phyloP scores from a whole-genome alignment of 177 flowering plant species.

The Tripterygium wilfordii region DNA sequence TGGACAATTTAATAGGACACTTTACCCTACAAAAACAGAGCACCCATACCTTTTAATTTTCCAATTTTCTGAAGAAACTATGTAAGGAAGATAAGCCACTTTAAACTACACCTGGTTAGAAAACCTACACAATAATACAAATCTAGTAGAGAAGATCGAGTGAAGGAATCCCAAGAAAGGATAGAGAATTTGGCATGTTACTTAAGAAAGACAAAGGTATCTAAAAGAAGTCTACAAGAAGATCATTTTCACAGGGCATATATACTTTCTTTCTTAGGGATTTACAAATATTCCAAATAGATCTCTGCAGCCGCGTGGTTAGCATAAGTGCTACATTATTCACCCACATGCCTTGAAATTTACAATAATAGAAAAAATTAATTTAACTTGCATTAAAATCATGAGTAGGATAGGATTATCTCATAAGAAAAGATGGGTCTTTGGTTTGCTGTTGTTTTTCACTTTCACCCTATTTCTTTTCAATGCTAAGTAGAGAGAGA shows the following conservation, averaged over 20 bases:
- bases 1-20: constrained; percentile 20
- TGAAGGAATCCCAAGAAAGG: no score
- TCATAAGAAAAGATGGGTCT: constrained; percentile 20
- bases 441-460: no score
- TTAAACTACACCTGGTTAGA: neutral
- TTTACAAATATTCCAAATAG: constrained; percentile 48
- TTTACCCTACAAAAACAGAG: constrained; percentile 21
- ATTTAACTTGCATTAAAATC: no score
- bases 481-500: no score
- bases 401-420: constrained; percentile 19
- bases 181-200: constrained; percentile 52
- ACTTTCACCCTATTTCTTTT: no score
- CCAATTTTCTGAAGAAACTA: constrained; percentile 10
- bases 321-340: constrained; percentile 12
- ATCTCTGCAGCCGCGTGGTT: constrained; percentile 18
- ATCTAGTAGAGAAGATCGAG: no score
- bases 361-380: constrained; percentile 15
- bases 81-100: constrained; percentile 14
- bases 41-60: constrained; percentile 8
- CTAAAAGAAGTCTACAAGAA: constrained; percentile 17
- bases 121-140: constrained; percentile 1
- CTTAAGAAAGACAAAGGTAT: constrained; percentile 43
- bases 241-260: constrained; percentile 28
- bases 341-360: constrained; percentile 24
- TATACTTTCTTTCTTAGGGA: constrained; percentile 63